Evolutionary conservation across 345 rosid genomes (phyloP), one percentile per base, ranked within the genome.

Genomic region (Citrus reticulata): DNA sequence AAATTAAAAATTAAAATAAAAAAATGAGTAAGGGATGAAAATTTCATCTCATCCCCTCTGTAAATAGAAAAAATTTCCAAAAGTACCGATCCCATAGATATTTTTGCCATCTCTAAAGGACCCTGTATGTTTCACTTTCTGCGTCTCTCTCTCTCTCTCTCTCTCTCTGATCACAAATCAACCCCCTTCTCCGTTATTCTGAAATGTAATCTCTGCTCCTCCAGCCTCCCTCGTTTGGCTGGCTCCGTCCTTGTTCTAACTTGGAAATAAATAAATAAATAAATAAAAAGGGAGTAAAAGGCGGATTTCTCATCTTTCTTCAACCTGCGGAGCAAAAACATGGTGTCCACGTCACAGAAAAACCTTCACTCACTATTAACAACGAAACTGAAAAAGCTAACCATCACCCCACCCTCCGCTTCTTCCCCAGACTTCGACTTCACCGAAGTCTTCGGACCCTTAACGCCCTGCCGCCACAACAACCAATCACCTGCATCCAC

Each of bases 381-480:
- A 49, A 64, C 74, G 40, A 88, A 86, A 20, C 89, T 91, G 80
- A 84, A 89, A 62, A 88, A 87, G 78, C 93, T 91, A 72, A 86
- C 91, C 4, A 85, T 91, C 78, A 86, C 83, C 5, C 87, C 87
- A 0, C 92, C 95, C 62, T 60, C 87, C 70, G 37, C 84, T 39
- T 54, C 88, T 30, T 37, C 74, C 77, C 25, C 72, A 0, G 93
- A 91, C 17, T 87, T 88, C 62, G 95, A 89, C 32, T 91, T 89
- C 74, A 66, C 87, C 42, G 92, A 90, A 2, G 91, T 89, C 51
- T 90, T 91, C 65, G 92, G 93, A 65, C 92, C 91, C 30, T 25
- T 49, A 2, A 82, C 91, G 7, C 81, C 89, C 2, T 88, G 82
- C 76, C 80, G 54, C 19, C 57, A 51, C 77, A 25, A 16, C 74